Evolutionary conservation across 768 basidiomycete genomes (phyloP), one percentile per base, ranked within the genome.

Genomic region (Lactarius psammicola): DNA sequence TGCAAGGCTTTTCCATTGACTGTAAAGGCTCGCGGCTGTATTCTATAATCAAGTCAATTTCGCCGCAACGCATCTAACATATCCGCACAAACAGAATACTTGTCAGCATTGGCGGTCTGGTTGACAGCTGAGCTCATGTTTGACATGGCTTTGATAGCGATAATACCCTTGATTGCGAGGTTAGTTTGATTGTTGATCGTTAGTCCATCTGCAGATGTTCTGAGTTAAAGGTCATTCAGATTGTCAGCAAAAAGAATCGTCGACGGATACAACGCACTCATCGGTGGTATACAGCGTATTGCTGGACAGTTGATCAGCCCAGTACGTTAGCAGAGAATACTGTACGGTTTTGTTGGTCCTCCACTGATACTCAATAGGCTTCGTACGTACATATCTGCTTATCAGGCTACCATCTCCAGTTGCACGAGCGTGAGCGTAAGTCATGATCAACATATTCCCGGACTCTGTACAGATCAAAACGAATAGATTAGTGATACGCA

Each of bases 131-230:
- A 68, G 8, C 80, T 78, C 49, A 89, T 85, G 64, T 83, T 76
- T 3, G 83, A 78, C 85, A 89, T 87, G 6, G 84, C 84, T 67
- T 81, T 76, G 71, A 89, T 86, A 6, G 86, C 87, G 56, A 87
- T 75, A 64, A 88, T 86, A 40, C 87, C 88, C 71, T 89, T 90
- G 74, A 88, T 84, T 5, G 87, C 87, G 26, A 88, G 78, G 71
- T 88, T 88, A 11, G 87, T 88, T 70, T 87, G 85, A 69, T 89
- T 88, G 10, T 79, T 79, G 20, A 23, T 60, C 13, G 58, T 20
- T 15, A 51, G 23, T 3, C n/a, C 11, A 58, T 73, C 68, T 3
- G 65, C 64, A 9, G 63, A 58, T 3, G 30, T n/a, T 34, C 72
- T 70, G 53, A 61, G 42, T 18, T 17, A 40, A 49, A 11, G 44